phyloP scores from a whole-genome alignment of 352 stramenopile genomes.

The Pythium grandisporangium region DNA sequence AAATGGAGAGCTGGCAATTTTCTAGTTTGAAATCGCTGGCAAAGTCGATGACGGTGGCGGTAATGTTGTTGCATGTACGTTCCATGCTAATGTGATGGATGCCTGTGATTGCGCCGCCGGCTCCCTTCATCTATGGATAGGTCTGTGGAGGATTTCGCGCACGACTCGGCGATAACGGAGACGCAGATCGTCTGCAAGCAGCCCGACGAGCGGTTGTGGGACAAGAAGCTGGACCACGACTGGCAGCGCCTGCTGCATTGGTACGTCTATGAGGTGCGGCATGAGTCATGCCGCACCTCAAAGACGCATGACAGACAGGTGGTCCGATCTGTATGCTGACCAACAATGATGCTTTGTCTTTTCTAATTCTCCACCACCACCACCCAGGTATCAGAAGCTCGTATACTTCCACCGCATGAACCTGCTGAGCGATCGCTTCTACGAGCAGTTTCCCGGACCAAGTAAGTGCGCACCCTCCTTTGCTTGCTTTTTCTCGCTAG shows the following conservation, averaged over 20 bases:
- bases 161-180: conserved; percentile 18
- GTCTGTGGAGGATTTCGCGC: conserved; percentile 49
- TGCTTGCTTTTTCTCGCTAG: too few species aligned
- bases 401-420: conserved; percentile 68
- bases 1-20: too few species aligned
- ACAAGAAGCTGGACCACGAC: conserved; percentile 44
- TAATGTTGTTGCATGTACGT: too few species aligned
- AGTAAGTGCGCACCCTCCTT: too few species aligned
- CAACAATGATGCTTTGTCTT: not conserved
- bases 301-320: too few species aligned
- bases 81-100: too few species aligned
- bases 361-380: not conserved
- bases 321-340: too few species aligned
- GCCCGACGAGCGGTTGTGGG: conserved; percentile 28
- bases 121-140: conserved; percentile 11
- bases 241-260: conserved; percentile 59
- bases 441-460: conserved; percentile 41
- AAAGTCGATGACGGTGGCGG: too few species aligned
- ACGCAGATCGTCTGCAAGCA: conserved; percentile 38
- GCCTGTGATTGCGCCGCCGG: too few species aligned
- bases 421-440: conserved; percentile 57
- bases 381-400: conserved; percentile 53
- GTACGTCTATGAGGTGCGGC: conserved; percentile 7
- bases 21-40: too few species aligned
- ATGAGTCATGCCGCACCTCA: too few species aligned